Evolutionary conservation across 2,329 filamentous ascomycete genomes (phyloP), one percentile per base, ranked within the genome.

Genomic region (Fusarium xyrophilum): DNA sequence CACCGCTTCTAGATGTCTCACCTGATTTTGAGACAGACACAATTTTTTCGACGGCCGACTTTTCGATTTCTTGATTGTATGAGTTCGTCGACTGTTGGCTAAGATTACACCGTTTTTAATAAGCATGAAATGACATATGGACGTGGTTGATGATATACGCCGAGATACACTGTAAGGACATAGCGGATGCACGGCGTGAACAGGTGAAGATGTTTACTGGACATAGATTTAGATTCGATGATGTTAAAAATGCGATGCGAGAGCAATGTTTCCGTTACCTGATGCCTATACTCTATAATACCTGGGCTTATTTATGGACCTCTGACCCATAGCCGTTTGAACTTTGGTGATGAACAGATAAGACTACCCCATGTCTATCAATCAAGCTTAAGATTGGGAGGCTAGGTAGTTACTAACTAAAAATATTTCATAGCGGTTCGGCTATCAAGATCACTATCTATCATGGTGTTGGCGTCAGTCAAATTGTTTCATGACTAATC

Each of bases 1-100:
- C 79, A 81, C 73, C 79, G 78, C 36, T 81, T 81, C 72, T 81
- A 76, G 63, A 43, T 40, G 50, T 44, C 44, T 52, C 61, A 23
- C 39, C 40, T 46, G 46, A 43, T 47, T 48, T 58, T 56, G 53
- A 59, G 46, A 56, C 51, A 47, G 14, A 47, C 43, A 47, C 56
- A 60, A 42, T 55, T 58, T 48, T 65, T 69, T 58, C 60, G 62
- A 67, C 57, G 65, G 58, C 63, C 60, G 67, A 54, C 52, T 68
- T 67, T 70, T 68, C 61, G 57, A 69, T 61, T 71, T 74, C 56
- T 73, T 74, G 61, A 63, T 56, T 74, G 72, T 69, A 73, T 65
- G 71, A 72, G 70, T 70, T 64, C 54, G 68, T 67, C 61, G 59
- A 65, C 66, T 73, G 63, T 71, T 72, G 68, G 70, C 64, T 60